Evolutionary conservation across 78 protist species (phyloP), one percentile per base, ranked within the genome.

Genomic region (slime mould (Dictyostelium discoideum)): DNA sequence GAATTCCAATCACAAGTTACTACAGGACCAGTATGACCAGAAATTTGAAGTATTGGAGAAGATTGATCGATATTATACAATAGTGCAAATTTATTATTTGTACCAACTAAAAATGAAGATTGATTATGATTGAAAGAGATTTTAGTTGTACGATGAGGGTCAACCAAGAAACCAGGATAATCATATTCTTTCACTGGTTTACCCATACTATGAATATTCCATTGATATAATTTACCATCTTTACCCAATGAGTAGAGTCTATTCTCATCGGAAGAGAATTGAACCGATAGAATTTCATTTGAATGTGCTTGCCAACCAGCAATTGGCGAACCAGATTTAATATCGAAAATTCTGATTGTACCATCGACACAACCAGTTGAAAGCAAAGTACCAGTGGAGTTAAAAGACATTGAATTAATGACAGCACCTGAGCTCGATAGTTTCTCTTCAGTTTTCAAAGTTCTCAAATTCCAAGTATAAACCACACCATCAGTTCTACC

Each of bases 361-460:
- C 95, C 95, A 82, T 90, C 95, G 1, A 72, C 87, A 82, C 95
- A 90, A 54, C 95, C 95, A 11, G 95, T 90, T 6, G 95, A 78
- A n/a, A 90, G 24, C 1, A 90, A 16, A 10, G 84, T 90, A n/a
- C 95, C 95, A 11, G 85, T 72, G 4, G 48, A 81, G 39, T 90
- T 90, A 14, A 46, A 90, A n/a, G 74, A 60, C 95, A 90, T 90
- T 5, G 88, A 50, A n/a, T 90, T 90, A 3, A 90, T 82, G 10
- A 90, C 60, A 14, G 95, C 95, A 81, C 54, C 54, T 6, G 73
- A 40, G 0, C 88, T 72, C 24, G 87, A 72, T 63, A 90, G 8
- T 50, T 85, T 90, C 13, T 90, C 95, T 73, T 90, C 95, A 10
- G 54, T 60, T 82, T 90, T 90, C 6, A 90, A 78, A 72, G 95